Evolutionary conservation across 2,329 filamentous ascomycete genomes (phyloP), one percentile per base, ranked within the genome.

Genomic region (Drechslera avenae): DNA sequence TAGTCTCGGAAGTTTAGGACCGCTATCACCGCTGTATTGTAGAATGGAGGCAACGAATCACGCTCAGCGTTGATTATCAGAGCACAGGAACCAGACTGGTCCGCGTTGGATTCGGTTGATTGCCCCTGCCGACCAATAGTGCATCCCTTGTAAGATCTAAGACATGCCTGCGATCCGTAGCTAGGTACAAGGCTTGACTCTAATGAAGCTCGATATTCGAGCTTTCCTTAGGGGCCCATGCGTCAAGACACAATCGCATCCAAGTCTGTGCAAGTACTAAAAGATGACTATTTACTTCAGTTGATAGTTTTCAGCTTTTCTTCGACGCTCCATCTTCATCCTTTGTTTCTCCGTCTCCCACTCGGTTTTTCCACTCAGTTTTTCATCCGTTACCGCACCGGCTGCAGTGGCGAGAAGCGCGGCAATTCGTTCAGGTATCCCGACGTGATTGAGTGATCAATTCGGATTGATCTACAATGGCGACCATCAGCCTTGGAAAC

Each of bases 201-300:
- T 60, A 69, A 69, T 72, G 68, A 66, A 64, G 26, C 63, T 64
- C 69, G 69, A 67, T 69, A 71, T 69, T 72, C 65, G 50, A 71
- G 59, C 56, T 48, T 60, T 50, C 51, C 57, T 46, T 42, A 59
- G 59, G 63, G 64, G 60, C 46, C 60, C 60, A 62, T 64, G 67
- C 66, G 59, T 62, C 48, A 46, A 54, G 62, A 62, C 60, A 65
- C 62, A 61, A 58, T 62, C 51, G 44, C 53, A 49, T 57, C 40
- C 49, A 57, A 56, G 28, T 36, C 36, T 52, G 47, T 44, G 50
- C 55, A 45, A 63, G 64, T 72, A 72, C 68, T 72, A 72, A 72
- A 71, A 66, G 64, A 68, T 70, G 63, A 67, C 63, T 63, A 66
- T 66, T 51, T 68, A 70, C 67, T 64, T 52, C 53, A 16, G 62